Base-by-base conservation (phyloP, 768 basidiomycete genomes). In the Melanogaster broomeanus region DNA sequence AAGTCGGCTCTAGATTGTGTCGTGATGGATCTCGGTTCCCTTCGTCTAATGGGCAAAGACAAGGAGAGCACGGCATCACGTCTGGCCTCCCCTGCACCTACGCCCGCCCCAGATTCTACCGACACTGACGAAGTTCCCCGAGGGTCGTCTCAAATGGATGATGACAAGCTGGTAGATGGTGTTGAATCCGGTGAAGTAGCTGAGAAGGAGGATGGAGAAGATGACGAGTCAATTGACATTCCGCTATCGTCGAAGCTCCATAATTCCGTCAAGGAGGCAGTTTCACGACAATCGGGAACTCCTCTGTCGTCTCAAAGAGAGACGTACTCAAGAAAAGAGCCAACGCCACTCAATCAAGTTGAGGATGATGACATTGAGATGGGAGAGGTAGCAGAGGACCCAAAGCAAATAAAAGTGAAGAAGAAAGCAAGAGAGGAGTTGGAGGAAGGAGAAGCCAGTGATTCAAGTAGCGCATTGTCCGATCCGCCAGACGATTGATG, bases 381-480 rank as follows among this genome's bases (percentile, higher is more conserved):
- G 90, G 90, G 90, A n/a, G 90, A 93, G 63, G 80, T 93, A 3
- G 85, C 88, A 53, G 90, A 93, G 62, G 81, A 82, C 47, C 81
- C 82, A 3, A 81, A 76, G 53, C 78, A 71, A 47, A 56, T 58
- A 31, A 69, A 63, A 44, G 49, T 38, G 51, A 84, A 81, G 67
- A 83, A 75, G 67, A 85, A 80, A 55, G 48, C 64, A 35, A 73
- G 80, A 47, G 89, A 92, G 60, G 90, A 93, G 44, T 69, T 90
- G 55, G 90, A 93, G 63, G 90, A 93, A 71, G 90, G 90, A 22
- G 90, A 93, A 68, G 89, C 90, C 31, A 90, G 87, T 51, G 89
- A 91, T 61, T 77, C 78, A 35, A 89, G 88, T 60, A 91, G 88
- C 61, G 84, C 81, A 57, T 74, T 90, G 46, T 88, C 89, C 19